Conservation (phyloP, 192 early-diverging fungal species). For the Gryganskiella cystojenkinii region DNA sequence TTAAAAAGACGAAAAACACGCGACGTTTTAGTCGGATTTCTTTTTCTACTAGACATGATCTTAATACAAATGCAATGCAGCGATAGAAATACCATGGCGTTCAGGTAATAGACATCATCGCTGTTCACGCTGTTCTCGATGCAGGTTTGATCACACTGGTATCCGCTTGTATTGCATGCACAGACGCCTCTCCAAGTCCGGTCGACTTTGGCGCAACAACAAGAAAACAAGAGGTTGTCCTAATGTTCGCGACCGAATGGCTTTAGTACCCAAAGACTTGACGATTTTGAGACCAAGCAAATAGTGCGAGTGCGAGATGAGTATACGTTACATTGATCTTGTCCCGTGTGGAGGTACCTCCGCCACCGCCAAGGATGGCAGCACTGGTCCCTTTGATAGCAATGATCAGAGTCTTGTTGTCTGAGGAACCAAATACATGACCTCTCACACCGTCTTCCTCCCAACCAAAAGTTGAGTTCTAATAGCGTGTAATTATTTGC, state of each 20-base stretch:
- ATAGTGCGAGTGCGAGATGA: neutral
- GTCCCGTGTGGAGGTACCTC: slow-evolving; percentile 76
- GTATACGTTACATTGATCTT: slow-evolving; percentile 70
- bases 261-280: neutral
- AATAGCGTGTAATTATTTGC: neutral
- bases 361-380: slow-evolving; percentile 71
- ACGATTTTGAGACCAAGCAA: neutral
- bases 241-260: slow-evolving; percentile 8
- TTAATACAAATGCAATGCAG: no score
- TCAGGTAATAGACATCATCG: slow-evolving; percentile 74
- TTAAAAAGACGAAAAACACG: neutral
- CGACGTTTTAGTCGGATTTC: no score
- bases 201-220: slow-evolving; percentile 92
- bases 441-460: slow-evolving; percentile 80
- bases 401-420: slow-evolving; percentile 78
- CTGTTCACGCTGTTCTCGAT: slow-evolving; percentile 68
- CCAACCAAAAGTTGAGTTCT: slow-evolving; percentile 81
- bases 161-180: slow-evolving; percentile 73
- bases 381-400: slow-evolving; percentile 90
- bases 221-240: slow-evolving; percentile 96
- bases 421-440: slow-evolving; percentile 83
- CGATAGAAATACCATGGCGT: slow-evolving; percentile 63
- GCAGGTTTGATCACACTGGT: slow-evolving; percentile 70
- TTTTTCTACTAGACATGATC: no score
- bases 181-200: slow-evolving; percentile 88